Percentiles rank a stretch among this genome's conserved stretches.
Conservation (phyloP, 768 basidiomycete species). For the Leccinum rimulosum region DNA sequence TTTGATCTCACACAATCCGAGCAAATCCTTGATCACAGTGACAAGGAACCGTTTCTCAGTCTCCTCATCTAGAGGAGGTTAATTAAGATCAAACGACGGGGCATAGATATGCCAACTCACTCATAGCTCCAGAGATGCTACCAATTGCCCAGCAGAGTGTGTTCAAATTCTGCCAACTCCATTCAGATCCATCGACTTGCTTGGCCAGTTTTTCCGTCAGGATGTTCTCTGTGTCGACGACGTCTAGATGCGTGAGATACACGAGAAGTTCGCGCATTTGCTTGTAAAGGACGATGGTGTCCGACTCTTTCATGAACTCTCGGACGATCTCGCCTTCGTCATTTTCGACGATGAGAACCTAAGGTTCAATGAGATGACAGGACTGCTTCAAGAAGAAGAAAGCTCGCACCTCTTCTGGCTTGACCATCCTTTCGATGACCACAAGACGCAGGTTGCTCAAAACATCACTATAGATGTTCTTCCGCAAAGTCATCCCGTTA, state of each 20-base stretch:
- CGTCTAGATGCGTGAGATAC: conserved; percentile 96
- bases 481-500: conserved; percentile 76
- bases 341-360: conserved; percentile 98
- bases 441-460: conserved; percentile 91
- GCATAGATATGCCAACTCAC: conserved; percentile 46
- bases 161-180: conserved; percentile 99
- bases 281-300: conserved; percentile 99
- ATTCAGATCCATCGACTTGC: conserved; percentile 96
- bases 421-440: conserved; percentile 99
- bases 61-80: conserved; percentile 74
- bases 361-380: conserved; percentile 8
- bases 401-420: conserved; percentile 87
- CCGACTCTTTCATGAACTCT: conserved; percentile 98
- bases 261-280: conserved; percentile 97
- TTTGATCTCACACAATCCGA: conserved; percentile 98
- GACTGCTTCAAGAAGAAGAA: background rate
- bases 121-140: conserved; percentile 99
- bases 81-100: background rate
- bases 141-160: conserved; percentile 99
- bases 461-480: conserved; percentile 95
- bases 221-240: conserved; percentile 93
- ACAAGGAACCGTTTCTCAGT: conserved; percentile 99
- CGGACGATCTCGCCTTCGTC: conserved; percentile 99
- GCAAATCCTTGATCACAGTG: conserved; percentile 96
- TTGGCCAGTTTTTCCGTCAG: conserved; percentile 95